Conservation (phyloP, 2,329 filamentous ascomycete genomes). For the Fusarium pseudograminearum region DNA sequence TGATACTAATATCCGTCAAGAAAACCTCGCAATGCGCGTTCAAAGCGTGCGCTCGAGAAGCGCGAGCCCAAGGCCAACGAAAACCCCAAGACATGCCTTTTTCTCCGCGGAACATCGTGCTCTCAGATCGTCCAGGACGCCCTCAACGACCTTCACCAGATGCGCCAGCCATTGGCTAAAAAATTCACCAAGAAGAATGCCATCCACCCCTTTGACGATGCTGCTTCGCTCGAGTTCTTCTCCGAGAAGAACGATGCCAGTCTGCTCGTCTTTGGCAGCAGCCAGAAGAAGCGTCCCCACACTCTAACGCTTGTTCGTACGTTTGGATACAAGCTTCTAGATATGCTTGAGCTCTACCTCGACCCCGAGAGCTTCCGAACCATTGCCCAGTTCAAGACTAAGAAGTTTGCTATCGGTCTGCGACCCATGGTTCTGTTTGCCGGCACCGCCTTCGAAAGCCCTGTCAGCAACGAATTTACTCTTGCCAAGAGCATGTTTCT, state of each 20-base stretch:
- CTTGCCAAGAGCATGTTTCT: conserved; percentile 87
- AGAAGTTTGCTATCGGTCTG: conserved; percentile 81
- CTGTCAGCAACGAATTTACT: conserved; percentile 82
- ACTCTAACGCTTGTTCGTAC: conserved; percentile 84
- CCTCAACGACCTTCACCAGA: conserved; percentile 83
- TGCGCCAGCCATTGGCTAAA: conserved; percentile 86
- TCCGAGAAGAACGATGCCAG: conserved; percentile 95
- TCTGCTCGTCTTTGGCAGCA: conserved; percentile 84
- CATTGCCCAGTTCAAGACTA: conserved; percentile 79
- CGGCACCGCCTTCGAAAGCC: conserved; percentile 87
- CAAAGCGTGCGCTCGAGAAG: conserved; percentile 94
- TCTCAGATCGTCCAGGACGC: conserved; percentile 86
- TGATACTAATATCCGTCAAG: conserved; percentile 49
- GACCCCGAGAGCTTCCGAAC: conserved; percentile 78
- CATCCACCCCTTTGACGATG: conserved; percentile 93
- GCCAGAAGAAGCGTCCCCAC: conserved; percentile 96
- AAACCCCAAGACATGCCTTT: conserved; percentile 89
- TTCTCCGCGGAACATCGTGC: conserved; percentile 88
- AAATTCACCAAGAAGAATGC: conserved; percentile 98
- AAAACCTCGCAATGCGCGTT: conserved; percentile 80
- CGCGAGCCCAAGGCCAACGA: conserved; percentile 89
- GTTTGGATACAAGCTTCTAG: conserved; percentile 87
- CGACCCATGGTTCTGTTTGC: conserved; percentile 94
- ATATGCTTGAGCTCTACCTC: conserved; percentile 93
- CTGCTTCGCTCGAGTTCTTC: conserved; percentile 91